These are phyloP conservation scores for Chrysoporthe puriensis DNA, from an alignment of 2,329 filamentous ascomycete species.

Conservation along the genomic window DNA sequence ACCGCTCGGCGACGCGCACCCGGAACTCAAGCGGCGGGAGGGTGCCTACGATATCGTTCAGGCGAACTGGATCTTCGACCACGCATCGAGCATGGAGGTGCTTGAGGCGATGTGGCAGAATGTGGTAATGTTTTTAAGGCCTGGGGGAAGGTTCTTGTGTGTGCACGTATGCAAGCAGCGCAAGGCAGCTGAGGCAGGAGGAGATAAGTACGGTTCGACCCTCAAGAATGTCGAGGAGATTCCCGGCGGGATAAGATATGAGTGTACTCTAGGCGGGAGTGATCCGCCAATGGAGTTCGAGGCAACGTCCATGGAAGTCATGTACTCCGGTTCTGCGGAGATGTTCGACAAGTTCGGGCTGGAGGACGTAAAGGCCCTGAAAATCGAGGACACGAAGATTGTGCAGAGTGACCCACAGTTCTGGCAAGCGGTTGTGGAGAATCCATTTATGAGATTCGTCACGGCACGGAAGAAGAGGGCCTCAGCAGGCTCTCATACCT, in stretches of 20 bases:
- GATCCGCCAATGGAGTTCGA: constrained; percentile 24
- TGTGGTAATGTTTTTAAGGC: constrained; percentile 23
- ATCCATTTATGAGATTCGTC: neutral
- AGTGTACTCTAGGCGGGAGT: constrained; percentile 2
- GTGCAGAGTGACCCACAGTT: constrained; percentile 5
- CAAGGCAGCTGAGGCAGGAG: neutral
- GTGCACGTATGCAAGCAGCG: neutral
- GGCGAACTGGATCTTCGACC: constrained; percentile 31
- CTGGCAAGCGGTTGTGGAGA: constrained; percentile 12
- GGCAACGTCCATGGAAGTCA: constrained; percentile 19
- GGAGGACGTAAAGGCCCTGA: constrained; percentile 15
- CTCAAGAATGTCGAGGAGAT: neutral
- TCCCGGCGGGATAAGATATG: constrained; percentile 15
- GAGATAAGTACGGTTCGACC: neutral
- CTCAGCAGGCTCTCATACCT: neutral
- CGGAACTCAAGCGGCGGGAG: constrained; percentile 1
- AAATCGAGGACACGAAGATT: constrained; percentile 5
- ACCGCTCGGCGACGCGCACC: constrained; percentile 22
- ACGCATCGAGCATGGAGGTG: constrained; percentile 18
- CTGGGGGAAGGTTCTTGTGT: constrained; percentile 28
- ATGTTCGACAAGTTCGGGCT: constrained; percentile 24
- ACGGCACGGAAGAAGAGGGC: neutral
- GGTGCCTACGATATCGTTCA: constrained; percentile 31
- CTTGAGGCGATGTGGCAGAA: constrained; percentile 31
- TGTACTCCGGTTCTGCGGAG: constrained; percentile 20